phyloP scores from a whole-genome alignment of 148 eudicot genomes.

The Chenopodium suecicum region DNA sequence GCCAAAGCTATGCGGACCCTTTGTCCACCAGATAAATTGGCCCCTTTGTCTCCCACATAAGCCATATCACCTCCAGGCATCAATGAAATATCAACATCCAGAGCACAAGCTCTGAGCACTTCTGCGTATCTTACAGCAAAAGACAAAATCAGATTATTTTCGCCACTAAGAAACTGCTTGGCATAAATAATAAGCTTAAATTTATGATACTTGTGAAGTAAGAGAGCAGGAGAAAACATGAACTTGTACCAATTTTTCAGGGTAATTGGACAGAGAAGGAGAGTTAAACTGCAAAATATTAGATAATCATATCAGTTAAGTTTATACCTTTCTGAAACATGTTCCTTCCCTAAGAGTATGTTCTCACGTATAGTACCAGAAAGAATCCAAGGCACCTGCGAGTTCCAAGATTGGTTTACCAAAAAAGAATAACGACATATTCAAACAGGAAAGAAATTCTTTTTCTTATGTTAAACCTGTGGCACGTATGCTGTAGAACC shows the following conservation, averaged over 20 bases:
- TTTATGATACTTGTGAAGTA: neutral
- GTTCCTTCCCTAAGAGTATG: constrained; percentile 71
- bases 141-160: neutral
- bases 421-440: constrained; percentile 9
- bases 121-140: constrained; percentile 56
- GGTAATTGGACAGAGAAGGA: constrained; percentile 9
- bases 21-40: constrained; percentile 93
- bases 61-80: constrained; percentile 89
- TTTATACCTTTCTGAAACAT: constrained; percentile 60
- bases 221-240: neutral
- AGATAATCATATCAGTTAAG: neutral
- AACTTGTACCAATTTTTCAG: neutral
- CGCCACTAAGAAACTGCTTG: constrained; percentile 1
- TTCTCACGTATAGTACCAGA: constrained; percentile 90
- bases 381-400: constrained; percentile 91
- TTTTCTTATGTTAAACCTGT: constrained; percentile 48
- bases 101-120: constrained; percentile 72
- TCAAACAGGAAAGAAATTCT: neutral
- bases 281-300: constrained; percentile 5
- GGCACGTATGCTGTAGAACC: constrained; percentile 85
- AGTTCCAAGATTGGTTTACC: constrained; percentile 21
- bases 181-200: neutral
- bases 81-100: constrained; percentile 69
- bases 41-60: constrained; percentile 80
- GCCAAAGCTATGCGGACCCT: constrained; percentile 94